Evolutionary conservation across 1,284 basidiomycete species (phyloP).

Genomic region (Microbotryum lychnidis-dioicae): DNA sequence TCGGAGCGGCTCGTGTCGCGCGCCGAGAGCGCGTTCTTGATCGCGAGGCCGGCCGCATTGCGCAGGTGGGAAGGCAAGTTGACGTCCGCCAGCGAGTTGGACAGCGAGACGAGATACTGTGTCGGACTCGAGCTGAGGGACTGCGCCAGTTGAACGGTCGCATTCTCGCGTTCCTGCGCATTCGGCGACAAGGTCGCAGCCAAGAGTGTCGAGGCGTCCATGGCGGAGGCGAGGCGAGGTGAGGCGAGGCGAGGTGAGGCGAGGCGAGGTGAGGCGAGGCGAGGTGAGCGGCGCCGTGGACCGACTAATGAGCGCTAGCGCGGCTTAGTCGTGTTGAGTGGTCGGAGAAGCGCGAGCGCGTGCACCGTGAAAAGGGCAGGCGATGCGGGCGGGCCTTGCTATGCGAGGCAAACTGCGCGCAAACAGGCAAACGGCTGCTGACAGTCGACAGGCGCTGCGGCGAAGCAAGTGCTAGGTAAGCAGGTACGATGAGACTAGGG

Average conservation of each 20-base stretch:
- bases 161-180: conserved; percentile 74
- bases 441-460: too few relatives aligned
- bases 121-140: conserved; percentile 79
- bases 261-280: conserved; percentile 4
- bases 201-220: conserved; percentile 58
- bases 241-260: not conserved
- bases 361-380: too few relatives aligned
- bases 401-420: too few relatives aligned
- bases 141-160: conserved; percentile 75
- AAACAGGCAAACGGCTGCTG: too few relatives aligned
- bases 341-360: not conserved
- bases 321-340: not conserved
- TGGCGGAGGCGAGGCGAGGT: conserved; percentile 42
- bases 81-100: conserved; percentile 70
- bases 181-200: conserved; percentile 66
- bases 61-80: conserved; percentile 64
- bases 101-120: conserved; percentile 80
- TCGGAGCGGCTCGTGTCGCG: conserved; percentile 68
- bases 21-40: conserved; percentile 92
- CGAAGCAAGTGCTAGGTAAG: too few relatives aligned
- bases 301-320: not conserved
- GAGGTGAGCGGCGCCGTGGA: too few relatives aligned
- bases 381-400: too few relatives aligned
- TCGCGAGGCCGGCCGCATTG: conserved; percentile 87
- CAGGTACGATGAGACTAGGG: too few relatives aligned